Conservation (phyloP, 2,329 filamentous ascomycete species). For the Dothideomycetes sp. region DNA sequence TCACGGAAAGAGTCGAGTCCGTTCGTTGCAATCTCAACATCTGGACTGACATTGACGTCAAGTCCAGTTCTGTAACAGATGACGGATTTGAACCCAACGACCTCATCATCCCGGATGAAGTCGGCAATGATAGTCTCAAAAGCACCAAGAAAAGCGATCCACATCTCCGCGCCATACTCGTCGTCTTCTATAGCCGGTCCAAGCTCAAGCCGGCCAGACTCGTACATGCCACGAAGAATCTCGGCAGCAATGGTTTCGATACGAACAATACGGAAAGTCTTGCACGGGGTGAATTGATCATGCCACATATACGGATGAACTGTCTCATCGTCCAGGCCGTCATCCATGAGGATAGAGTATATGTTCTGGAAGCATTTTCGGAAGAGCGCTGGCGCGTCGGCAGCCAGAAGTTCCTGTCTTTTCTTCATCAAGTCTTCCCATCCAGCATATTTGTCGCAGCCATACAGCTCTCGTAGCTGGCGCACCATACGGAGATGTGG, state of each 20-base stretch:
- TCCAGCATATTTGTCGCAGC: conserved; percentile 43
- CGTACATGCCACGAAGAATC: conserved; percentile 40
- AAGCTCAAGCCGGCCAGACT: conserved; percentile 17
- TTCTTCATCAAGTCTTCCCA: conserved; percentile 47
- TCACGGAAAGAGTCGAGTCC: conserved; percentile 25
- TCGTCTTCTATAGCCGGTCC: conserved; percentile 19
- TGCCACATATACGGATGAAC: conserved; percentile 54
- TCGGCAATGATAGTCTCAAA: conserved; percentile 44
- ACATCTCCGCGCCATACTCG: conserved; percentile 20
- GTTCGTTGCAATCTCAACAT: conserved; percentile 22
- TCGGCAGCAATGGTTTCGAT: conserved; percentile 62
- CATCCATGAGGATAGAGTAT: conserved; percentile 66
- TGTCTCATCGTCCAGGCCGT: conserved; percentile 50
- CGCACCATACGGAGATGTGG: conserved; percentile 59
- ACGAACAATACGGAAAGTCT: conserved; percentile 63
- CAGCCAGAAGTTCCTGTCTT: conserved; percentile 34
- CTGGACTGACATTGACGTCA: conserved; percentile 43
- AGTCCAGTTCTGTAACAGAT: conserved; percentile 73
- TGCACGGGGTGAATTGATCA: conserved; percentile 50
- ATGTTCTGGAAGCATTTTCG: conserved; percentile 59
- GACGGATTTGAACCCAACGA: conserved; percentile 74
- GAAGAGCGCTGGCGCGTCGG: conserved; percentile 44
- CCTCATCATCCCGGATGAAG: conserved; percentile 51
- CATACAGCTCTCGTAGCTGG: conserved; percentile 55
- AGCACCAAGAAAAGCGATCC: conserved; percentile 34